phyloP scores from a whole-genome alignment of 495 filamentous ascomycete species.

The Collariella sp. region DNA sequence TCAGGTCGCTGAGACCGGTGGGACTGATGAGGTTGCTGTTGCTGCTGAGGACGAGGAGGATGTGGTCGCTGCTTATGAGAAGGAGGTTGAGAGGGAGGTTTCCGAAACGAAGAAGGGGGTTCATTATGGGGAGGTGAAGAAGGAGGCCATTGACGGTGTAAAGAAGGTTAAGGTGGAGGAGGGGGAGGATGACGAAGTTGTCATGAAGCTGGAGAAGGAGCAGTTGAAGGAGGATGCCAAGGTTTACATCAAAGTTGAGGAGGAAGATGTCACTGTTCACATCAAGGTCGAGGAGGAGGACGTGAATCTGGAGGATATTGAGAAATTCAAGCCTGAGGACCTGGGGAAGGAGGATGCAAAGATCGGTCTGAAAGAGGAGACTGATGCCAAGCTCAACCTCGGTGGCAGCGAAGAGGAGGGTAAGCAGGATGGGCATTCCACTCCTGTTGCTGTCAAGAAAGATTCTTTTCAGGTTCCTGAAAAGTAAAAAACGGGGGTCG shows the following conservation, averaged over 20 bases:
- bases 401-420: too few species aligned
- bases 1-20: neutral
- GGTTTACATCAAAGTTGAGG: neutral
- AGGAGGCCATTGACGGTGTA: neutral
- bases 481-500: too few species aligned
- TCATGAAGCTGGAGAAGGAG: neutral
- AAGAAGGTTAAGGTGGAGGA: neutral
- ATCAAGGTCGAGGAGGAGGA: neutral
- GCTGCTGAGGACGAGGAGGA: neutral
- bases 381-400: too few species aligned
- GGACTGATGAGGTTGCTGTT: too few species aligned
- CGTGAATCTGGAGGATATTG: too few species aligned
- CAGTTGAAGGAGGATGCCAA: neutral
- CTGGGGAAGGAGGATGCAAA: too few species aligned
- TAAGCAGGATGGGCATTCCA: too few species aligned
- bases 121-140: neutral
- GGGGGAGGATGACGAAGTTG: neutral
- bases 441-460: too few species aligned
- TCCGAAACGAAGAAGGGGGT: neutral
- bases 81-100: neutral
- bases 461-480: too few species aligned
- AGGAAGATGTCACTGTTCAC: too few species aligned
- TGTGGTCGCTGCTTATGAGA: neutral
- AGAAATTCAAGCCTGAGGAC: too few species aligned
- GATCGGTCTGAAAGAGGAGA: too few species aligned